These are phyloP conservation scores for Gaertneriomyces semiglobifer DNA, from an alignment of 192 early-diverging fungal species.

Conservation along the genomic window DNA sequence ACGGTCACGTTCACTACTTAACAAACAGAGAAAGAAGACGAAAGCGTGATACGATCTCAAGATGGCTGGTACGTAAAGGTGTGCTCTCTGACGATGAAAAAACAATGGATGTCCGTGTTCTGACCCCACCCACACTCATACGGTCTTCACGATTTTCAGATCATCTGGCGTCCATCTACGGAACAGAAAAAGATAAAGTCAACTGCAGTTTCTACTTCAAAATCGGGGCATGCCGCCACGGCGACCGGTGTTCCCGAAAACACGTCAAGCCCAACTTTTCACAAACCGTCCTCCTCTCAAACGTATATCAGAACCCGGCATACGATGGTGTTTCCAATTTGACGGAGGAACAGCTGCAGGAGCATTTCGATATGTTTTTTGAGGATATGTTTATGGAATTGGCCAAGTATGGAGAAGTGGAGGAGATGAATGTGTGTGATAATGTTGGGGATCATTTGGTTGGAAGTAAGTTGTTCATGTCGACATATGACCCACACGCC, in stretches of 20 bases:
- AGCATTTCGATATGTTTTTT: slow-evolving; percentile 93
- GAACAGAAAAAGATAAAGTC: slow-evolving; percentile 98
- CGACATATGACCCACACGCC: not conserved
- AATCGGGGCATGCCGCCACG: slow-evolving; percentile 98
- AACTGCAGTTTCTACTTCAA: slow-evolving; percentile 99
- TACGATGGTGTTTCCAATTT: slow-evolving; percentile 56
- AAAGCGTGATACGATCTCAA: no score
- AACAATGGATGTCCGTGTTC: no score
- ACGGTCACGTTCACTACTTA: no score
- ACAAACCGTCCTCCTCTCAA: slow-evolving; percentile 89
- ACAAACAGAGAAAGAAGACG: no score
- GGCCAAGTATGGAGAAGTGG: slow-evolving; percentile 93
- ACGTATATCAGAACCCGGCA: slow-evolving; percentile 92
- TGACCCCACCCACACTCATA: no score
- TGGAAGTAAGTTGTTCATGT: slow-evolving; percentile 54
- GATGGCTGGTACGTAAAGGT: no score
- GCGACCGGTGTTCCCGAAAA: slow-evolving; percentile 95
- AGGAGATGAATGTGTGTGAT: slow-evolving; percentile 97
- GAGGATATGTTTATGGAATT: slow-evolving; percentile 96
- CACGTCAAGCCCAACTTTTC: slow-evolving; percentile 96
- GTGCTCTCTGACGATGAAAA: no score
- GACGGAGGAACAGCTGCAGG: slow-evolving; percentile 69
- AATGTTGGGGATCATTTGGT: slow-evolving; percentile 97
- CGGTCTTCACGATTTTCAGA: slow-evolving; percentile 25
- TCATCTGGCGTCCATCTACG: slow-evolving; percentile 74